Base-by-base conservation (phyloP, 2,329 filamentous ascomycete genomes). In the Colletotrichum echinochloae region DNA sequence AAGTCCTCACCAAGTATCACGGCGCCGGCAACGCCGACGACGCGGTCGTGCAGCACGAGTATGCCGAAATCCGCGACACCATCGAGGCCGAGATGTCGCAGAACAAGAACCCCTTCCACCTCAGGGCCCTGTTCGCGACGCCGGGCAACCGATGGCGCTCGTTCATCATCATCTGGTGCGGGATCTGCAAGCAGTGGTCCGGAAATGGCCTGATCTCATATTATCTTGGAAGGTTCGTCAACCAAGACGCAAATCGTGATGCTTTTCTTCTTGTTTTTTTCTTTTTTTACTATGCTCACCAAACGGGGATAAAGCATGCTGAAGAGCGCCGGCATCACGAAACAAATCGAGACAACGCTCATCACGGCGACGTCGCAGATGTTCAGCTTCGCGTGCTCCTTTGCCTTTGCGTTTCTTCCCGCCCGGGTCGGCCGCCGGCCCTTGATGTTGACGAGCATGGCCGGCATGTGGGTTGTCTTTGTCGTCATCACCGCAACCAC, bases 1-100 rank as follows among this genome's bases (percentile, higher is more conserved):
- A 88, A 2, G 81, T 88, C 23, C 83, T 92, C 70, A 83, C 85
- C 23, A 88, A 87, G 73, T 91, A 87, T 74, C 90, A 90, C 73
- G 88, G 86, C 18, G 84, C 91, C 60, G 89, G 87, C 2, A 83
- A 88, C 73, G 82, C 82, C 2, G 78, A 81, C 57, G 85, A 83
- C 0, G 82, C 84, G 0, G 81, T 89, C 63, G 87, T 89, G 7
- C 83, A 86, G 73, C 78, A 87, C 26, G 86, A 89, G 73, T 86
- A 85, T 73, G 81, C 81, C 16, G 84, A 87, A 61, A 86, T 85
- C 77, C 79, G 70, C 5, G 68, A 72, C 0, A 75, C 76, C 0
- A 77, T 78, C 20, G 73, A 75, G 16, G 59, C 83, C 64, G 83
- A 86, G 73, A 81, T 84, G 60, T 78, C 64, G 46, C 65, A 62